Evolutionary conservation across 192 early-diverging fungal species (phyloP).

Genomic region (Chytriomyces sp.): DNA sequence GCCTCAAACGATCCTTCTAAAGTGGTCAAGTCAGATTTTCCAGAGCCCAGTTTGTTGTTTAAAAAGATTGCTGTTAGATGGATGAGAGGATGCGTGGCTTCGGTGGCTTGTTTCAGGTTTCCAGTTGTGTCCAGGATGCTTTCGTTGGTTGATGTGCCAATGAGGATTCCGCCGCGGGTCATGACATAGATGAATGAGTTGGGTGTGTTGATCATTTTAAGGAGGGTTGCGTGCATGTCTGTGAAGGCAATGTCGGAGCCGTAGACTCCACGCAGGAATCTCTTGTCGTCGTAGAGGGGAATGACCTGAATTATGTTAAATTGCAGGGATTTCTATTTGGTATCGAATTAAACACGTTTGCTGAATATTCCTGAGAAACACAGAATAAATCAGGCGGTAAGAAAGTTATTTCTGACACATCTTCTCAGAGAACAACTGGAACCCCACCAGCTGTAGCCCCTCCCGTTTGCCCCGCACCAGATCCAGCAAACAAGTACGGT

Average conservation of each 20-base stretch:
- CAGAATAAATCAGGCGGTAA: no score
- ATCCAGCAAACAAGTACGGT: background rate
- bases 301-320: background rate
- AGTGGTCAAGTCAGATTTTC: background rate
- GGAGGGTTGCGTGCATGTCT: background rate
- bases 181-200: conserved; percentile 1
- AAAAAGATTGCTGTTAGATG: background rate
- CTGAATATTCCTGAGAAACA: no score
- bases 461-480: background rate
- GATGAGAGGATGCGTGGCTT: background rate
- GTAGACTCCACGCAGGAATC: background rate
- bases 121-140: conserved; percentile 2
- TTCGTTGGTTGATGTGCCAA: background rate
- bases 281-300: background rate
- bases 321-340: background rate
- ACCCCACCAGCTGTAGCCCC: background rate
- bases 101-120: background rate
- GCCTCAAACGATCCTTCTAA: background rate
- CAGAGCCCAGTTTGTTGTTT: background rate
- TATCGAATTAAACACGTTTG: background rate
- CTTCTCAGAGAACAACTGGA: no score
- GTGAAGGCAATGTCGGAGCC: background rate
- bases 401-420: no score
- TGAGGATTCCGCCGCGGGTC: background rate
- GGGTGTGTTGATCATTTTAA: background rate